A percentile compares a stretch with the other conserved stretches of the same genome.
Evolutionary conservation across 2,329 filamentous ascomycete genomes (phyloP).

Genomic region (Neonectria neomacrospora): DNA sequence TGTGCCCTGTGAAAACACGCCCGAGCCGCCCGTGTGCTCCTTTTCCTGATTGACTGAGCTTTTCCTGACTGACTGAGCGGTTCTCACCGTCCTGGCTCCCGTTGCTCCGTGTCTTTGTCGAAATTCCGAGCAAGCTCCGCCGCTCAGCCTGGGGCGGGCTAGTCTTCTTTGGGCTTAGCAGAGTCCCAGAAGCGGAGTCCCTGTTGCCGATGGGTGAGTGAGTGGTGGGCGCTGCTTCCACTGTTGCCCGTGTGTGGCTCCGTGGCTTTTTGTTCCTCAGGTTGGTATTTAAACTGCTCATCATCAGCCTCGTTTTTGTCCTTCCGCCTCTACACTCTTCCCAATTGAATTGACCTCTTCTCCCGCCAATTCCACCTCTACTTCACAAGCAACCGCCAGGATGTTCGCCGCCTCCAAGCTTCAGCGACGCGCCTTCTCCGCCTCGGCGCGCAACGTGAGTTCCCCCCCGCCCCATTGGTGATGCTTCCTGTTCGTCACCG

Average conservation of each 20-base stretch:
- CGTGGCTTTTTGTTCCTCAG: constrained; percentile 23
- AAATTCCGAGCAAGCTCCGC: constrained; percentile 43
- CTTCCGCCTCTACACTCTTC: constrained; percentile 37
- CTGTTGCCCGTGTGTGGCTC: constrained; percentile 10
- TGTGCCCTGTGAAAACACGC: neutral
- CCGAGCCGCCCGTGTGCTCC: neutral
- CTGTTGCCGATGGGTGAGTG: neutral
- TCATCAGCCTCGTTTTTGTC: constrained; percentile 29
- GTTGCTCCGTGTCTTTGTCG: constrained; percentile 37
- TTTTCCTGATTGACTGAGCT: neutral
- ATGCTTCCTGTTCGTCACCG: constrained; percentile 24
- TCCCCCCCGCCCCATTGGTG: constrained; percentile 12
- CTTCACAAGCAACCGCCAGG: constrained; percentile 45
- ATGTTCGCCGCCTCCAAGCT: constrained; percentile 81
- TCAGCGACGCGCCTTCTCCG: constrained; percentile 85
- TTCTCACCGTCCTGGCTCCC: constrained; percentile 22
- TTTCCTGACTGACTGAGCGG: constrained; percentile 2
- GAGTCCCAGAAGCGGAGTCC: neutral
- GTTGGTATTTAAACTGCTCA: constrained; percentile 35
- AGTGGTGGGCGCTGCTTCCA: constrained; percentile 26
- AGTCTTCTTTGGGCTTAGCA: neutral
- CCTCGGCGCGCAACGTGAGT: constrained; percentile 79
- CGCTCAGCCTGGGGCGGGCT: constrained; percentile 28
- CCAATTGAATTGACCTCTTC: constrained; percentile 24
- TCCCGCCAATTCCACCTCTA: constrained; percentile 33